Conservation (phyloP, 768 basidiomycete species). For the Rhizopogon roseolus region DNA sequence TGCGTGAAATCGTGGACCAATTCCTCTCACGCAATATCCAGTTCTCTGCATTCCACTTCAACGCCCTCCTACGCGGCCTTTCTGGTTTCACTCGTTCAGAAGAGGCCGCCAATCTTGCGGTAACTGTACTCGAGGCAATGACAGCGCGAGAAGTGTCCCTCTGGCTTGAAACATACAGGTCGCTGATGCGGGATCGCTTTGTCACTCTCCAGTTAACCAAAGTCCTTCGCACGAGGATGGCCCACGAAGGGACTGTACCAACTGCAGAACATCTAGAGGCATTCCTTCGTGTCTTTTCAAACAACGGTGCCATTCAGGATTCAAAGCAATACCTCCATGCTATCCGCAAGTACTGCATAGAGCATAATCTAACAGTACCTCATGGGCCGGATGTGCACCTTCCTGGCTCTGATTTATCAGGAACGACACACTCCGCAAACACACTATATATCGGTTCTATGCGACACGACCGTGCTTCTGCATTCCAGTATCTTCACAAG, state of each 20-base stretch:
- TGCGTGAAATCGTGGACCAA: conserved; percentile 39
- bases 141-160: conserved; percentile 38
- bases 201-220: conserved; percentile 47
- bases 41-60: conserved; percentile 35
- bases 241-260: conserved; percentile 34
- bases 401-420: conserved; percentile 1
- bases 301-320: conserved; percentile 38
- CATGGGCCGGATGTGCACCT: conserved; percentile 7
- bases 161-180: conserved; percentile 35
- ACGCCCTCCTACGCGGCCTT: conserved; percentile 49
- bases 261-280: conserved; percentile 41
- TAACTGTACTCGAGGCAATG: conserved; percentile 44
- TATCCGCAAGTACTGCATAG: conserved; percentile 28
- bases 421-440: conserved; percentile 32
- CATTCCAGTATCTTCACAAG: conserved; percentile 40
- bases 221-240: conserved; percentile 39
- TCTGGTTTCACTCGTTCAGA: conserved; percentile 37
- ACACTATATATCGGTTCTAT: conserved; percentile 38
- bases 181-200: conserved; percentile 45
- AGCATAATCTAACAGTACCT: conserved; percentile 14
- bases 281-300: conserved; percentile 43
- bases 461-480: conserved; percentile 37
- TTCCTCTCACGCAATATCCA: conserved; percentile 29
- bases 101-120: conserved; percentile 33
- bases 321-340: conserved; percentile 35